Evolutionary conservation across 495 filamentous ascomycete genomes (phyloP).

Genomic region (Hypoxylon fragiforme): DNA sequence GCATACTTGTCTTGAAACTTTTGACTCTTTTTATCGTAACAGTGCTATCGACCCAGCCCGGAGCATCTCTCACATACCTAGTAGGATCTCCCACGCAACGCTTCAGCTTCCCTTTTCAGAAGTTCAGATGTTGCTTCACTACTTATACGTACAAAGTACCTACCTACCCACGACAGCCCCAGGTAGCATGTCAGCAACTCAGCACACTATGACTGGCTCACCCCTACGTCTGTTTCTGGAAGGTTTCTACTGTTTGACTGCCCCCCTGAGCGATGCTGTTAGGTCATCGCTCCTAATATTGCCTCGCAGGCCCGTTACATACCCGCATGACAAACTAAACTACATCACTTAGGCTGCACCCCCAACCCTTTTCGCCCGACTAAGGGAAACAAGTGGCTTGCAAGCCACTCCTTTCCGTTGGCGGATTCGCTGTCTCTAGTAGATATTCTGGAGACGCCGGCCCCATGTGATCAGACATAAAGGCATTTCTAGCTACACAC

Average conservation of each 20-base stretch:
- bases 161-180: neutral
- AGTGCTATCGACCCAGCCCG: constrained; percentile 33
- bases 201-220: constrained; percentile 13
- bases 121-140: constrained; percentile 24
- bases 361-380: constrained; percentile 25
- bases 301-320: constrained; percentile 31
- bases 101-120: constrained; percentile 37
- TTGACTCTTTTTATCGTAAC: constrained; percentile 26
- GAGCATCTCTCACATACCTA: too few species aligned
- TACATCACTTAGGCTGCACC: constrained; percentile 11
- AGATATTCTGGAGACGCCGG: constrained; percentile 33
- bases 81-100: constrained; percentile 32
- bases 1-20: constrained; percentile 8
- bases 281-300: constrained; percentile 22
- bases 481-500: constrained; percentile 19
- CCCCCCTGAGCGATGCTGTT: constrained; percentile 13
- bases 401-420: constrained; percentile 33
- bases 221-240: constrained; percentile 33
- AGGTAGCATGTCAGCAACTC: constrained; percentile 24
- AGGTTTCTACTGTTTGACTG: constrained; percentile 31
- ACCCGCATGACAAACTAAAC: constrained; percentile 31
- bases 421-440: constrained; percentile 27
- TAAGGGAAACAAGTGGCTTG: constrained; percentile 19
- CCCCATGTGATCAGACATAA: constrained; percentile 31
- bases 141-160: constrained; percentile 1